A percentile compares a stretch with the other conserved stretches of the same genome.
Evolutionary conservation across 2,329 filamentous ascomycete species (phyloP).

Genomic region (Neurospora sp.): DNA sequence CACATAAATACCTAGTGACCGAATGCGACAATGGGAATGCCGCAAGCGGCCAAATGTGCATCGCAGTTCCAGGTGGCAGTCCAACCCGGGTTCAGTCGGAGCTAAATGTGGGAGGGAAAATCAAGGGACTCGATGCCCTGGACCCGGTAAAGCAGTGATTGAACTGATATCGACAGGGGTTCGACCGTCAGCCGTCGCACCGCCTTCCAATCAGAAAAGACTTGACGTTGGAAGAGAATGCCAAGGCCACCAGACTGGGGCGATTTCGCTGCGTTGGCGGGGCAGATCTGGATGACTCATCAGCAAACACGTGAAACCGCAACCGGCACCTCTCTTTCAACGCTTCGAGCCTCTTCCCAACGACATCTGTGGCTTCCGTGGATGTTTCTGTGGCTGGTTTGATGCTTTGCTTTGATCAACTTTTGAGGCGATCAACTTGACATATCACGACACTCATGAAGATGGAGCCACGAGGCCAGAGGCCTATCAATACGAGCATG

Average conservation of each 20-base stretch:
- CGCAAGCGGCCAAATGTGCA: not conserved
- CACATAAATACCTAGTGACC: not conserved
- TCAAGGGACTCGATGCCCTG: not conserved
- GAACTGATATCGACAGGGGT: slow-evolving; percentile 16
- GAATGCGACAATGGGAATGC: not conserved
- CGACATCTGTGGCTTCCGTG: slow-evolving; percentile 3
- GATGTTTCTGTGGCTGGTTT: not conserved
- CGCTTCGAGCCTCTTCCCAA: not conserved
- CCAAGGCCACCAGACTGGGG: slow-evolving; percentile 6
- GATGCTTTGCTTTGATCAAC: not conserved
- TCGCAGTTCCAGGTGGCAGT: not conserved
- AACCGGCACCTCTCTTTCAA: slow-evolving; percentile 7
- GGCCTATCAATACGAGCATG: not conserved
- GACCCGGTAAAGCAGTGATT: not conserved
- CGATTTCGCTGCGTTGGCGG: slow-evolving; percentile 1
- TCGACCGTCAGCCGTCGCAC: not conserved
- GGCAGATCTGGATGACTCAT: slow-evolving; percentile 7
- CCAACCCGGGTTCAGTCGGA: not conserved
- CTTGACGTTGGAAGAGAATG: slow-evolving; percentile 13
- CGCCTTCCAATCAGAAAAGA: slow-evolving; percentile 11
- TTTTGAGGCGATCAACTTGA: not conserved
- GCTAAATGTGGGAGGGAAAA: not conserved
- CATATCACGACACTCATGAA: not conserved
- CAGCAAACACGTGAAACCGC: slow-evolving; percentile 1
- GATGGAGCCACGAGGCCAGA: not conserved